phyloP scores from a whole-genome alignment of 345 rosid species.

The Salix viminalis region DNA sequence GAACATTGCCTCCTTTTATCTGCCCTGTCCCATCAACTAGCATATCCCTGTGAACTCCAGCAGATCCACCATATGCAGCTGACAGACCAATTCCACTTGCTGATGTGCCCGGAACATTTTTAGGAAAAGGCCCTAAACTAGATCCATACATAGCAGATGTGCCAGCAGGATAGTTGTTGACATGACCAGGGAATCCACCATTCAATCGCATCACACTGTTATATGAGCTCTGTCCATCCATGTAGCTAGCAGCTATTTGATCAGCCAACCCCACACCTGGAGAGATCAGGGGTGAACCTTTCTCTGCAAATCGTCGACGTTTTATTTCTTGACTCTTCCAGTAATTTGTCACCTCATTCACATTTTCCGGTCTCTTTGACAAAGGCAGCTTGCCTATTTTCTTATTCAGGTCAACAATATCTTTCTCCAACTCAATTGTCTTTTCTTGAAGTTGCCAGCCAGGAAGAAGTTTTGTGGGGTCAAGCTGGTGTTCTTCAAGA shows the following conservation, averaged over 20 bases:
- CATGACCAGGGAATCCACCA: slow-evolving; percentile 42
- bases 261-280: slow-evolving; percentile 33
- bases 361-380: slow-evolving; percentile 44
- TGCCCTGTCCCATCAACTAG: slow-evolving; percentile 24
- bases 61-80: slow-evolving; percentile 21
- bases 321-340: slow-evolving; percentile 43
- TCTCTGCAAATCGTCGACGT: slow-evolving; percentile 35
- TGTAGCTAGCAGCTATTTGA: slow-evolving; percentile 27
- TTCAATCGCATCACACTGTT: slow-evolving; percentile 17
- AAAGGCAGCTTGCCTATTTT: slow-evolving; percentile 31
- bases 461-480: slow-evolving; percentile 45
- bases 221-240: slow-evolving; percentile 25
- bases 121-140: slow-evolving; percentile 33
- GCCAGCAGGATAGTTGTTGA: slow-evolving; percentile 35
- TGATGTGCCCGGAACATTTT: slow-evolving; percentile 18
- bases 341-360: slow-evolving; percentile 25
- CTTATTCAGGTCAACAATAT: slow-evolving; percentile 39
- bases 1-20: slow-evolving; percentile 15
- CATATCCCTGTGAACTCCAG: slow-evolving; percentile 29
- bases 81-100: slow-evolving; percentile 18
- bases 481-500: slow-evolving; percentile 51
- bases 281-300: slow-evolving; percentile 34
- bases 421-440: slow-evolving; percentile 47
- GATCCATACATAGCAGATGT: slow-evolving; percentile 37
- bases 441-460: slow-evolving; percentile 52